Conservation (phyloP, 1,284 basidiomycete species). For the Apiotrichum porosum region DNA sequence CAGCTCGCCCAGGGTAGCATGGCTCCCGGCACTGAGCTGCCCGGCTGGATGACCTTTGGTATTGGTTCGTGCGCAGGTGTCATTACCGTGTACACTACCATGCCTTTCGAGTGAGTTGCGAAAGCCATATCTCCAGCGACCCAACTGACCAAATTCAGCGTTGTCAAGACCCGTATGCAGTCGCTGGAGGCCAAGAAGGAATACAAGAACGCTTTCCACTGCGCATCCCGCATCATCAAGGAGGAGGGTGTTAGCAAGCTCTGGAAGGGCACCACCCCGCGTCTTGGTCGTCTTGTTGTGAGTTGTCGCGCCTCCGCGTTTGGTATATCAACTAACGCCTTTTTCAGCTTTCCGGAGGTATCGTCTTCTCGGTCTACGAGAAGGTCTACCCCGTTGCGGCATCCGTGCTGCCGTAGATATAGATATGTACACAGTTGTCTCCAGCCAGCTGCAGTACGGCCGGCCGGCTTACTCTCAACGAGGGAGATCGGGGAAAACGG, state of each 20-base stretch:
- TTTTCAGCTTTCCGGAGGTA: conserved; percentile 77
- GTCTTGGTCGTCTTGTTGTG: conserved; percentile 76
- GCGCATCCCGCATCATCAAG: conserved; percentile 82
- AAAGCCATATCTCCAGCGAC: not conserved
- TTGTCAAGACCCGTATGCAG: conserved; percentile 98
- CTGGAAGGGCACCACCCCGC: conserved; percentile 93
- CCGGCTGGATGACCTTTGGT: conserved; percentile 83
- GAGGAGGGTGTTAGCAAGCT: conserved; percentile 84
- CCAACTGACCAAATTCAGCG: conserved; percentile 53
- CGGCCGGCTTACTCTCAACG: too few relatives aligned
- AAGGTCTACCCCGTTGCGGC: conserved; percentile 42
- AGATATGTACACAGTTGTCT: too few relatives aligned
- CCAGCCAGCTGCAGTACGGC: too few relatives aligned
- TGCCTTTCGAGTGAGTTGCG: conserved; percentile 77
- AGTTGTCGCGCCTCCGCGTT: conserved; percentile 49
- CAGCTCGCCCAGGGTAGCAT: conserved; percentile 82
- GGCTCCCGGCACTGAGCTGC: conserved; percentile 76
- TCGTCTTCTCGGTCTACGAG: conserved; percentile 92
- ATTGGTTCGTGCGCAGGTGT: conserved; percentile 91
- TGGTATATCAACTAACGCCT: not conserved
- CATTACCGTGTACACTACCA: conserved; percentile 83
- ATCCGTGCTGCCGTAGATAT: not conserved
- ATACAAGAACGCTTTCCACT: conserved; percentile 91
- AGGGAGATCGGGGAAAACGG: too few relatives aligned
- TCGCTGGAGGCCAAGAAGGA: conserved; percentile 73